Evolutionary conservation across 441 rosid species (phyloP).

Genomic region (Hura crepitans): DNA sequence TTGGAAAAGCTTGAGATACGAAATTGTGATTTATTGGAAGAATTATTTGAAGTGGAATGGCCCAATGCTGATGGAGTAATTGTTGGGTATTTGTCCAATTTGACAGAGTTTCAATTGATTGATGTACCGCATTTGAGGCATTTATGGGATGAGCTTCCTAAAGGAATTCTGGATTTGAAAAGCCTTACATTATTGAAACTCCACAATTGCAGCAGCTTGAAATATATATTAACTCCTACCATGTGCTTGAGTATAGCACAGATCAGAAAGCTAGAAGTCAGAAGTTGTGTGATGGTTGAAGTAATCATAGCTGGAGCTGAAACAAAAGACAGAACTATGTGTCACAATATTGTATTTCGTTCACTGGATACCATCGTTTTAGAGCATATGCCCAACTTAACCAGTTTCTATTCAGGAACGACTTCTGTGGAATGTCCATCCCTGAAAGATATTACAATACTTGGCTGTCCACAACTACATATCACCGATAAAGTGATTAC

Average conservation of each 20-base stretch:
- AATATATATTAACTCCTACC: slow-evolving; percentile 13
- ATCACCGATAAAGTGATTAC: not conserved
- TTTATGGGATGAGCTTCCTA: slow-evolving; percentile 24
- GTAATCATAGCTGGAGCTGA: slow-evolving; percentile 5
- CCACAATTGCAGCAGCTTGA: slow-evolving; percentile 11
- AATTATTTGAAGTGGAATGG: slow-evolving; percentile 20
- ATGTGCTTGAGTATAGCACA: slow-evolving; percentile 6
- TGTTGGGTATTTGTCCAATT: not conserved
- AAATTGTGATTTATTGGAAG: slow-evolving; percentile 22
- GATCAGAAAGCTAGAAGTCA: slow-evolving; percentile 4
- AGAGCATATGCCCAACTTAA: not conserved
- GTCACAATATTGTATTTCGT: not conserved
- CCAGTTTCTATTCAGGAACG: slow-evolving; percentile 8
- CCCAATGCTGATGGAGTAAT: not conserved
- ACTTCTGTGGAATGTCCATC: slow-evolving; percentile 7
- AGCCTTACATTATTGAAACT: slow-evolving; percentile 20
- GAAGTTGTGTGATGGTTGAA: slow-evolving; percentile 17
- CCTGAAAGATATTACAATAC: not conserved
- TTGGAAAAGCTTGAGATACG: not conserved
- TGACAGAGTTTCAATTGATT: not conserved
- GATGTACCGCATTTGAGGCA: slow-evolving; percentile 27
- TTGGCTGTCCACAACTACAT: not conserved
- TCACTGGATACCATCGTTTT: not conserved
- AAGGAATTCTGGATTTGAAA: slow-evolving; percentile 18
- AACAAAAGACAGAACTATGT: not conserved